These are phyloP conservation scores for Colletotrichum horii DNA, from an alignment of 2,329 filamentous ascomycete genomes.

Conservation along the genomic window DNA sequence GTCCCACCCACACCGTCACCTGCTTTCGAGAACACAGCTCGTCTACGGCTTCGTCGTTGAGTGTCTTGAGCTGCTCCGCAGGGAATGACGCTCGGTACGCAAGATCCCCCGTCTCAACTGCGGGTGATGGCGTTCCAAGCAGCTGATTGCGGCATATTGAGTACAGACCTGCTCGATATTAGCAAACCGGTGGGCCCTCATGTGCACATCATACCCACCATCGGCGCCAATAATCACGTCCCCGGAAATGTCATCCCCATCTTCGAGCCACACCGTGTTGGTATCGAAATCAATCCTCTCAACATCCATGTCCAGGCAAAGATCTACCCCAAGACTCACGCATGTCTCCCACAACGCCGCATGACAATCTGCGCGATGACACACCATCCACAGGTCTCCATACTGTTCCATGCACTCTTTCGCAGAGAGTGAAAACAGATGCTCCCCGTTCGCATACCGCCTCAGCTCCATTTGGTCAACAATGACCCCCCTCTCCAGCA, in stretches of 20 bases:
- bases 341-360: slow-evolving; percentile 3
- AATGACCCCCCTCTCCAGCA: background rate
- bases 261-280: background rate
- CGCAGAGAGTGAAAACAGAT: background rate
- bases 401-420: background rate
- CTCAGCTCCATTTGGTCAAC: background rate
- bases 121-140: background rate
- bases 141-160: slow-evolving; percentile 9
- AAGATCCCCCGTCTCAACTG: background rate
- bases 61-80: background rate
- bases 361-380: slow-evolving; percentile 7
- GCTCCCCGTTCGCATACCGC: background rate
- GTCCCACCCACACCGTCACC: slow-evolving; percentile 1
- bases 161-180: background rate
- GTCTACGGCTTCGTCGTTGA: background rate
- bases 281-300: slow-evolving; percentile 6
- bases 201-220: background rate
- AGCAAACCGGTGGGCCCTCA: background rate
- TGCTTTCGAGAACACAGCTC: background rate
- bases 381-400: slow-evolving; percentile 9
- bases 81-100: background rate
- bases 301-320: slow-evolving; percentile 4
- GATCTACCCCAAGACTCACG: background rate
- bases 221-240: slow-evolving; percentile 10
- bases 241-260: slow-evolving; percentile 7